Conservation (phyloP, 208 protist species). For the Trypanosoma brucei region DNA sequence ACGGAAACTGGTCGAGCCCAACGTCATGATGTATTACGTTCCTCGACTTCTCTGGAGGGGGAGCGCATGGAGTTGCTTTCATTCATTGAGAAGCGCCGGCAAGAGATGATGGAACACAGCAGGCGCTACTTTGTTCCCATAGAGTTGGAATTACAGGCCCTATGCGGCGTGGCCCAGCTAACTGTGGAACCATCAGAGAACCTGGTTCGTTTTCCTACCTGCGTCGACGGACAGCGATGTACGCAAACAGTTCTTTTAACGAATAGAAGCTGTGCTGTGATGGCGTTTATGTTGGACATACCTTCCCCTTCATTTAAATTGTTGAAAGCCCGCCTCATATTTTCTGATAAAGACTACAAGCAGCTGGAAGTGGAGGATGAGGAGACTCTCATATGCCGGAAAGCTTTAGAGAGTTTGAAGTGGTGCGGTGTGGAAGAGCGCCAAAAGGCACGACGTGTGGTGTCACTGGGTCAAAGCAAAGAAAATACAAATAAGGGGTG, state of each 20-base stretch:
- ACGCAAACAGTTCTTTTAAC: slow-evolving; percentile 66
- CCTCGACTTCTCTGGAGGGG: background rate
- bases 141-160: slow-evolving; percentile 73
- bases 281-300: slow-evolving; percentile 60
- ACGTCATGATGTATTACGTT: background rate
- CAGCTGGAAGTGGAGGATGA: slow-evolving; percentile 36
- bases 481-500: background rate
- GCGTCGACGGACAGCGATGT: slow-evolving; percentile 27
- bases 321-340: slow-evolving; percentile 22
- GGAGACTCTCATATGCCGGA: slow-evolving; percentile 11
- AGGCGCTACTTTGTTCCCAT: slow-evolving; percentile 66
- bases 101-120: slow-evolving; percentile 41
- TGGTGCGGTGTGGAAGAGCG: slow-evolving; percentile 23
- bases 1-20: background rate
- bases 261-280: slow-evolving; percentile 67
- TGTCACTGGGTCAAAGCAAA: slow-evolving; percentile 10
- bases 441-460: slow-evolving; percentile 19
- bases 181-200: slow-evolving; percentile 63
- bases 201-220: slow-evolving; percentile 43
- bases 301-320: slow-evolving; percentile 24
- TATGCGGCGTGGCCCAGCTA: slow-evolving; percentile 63
- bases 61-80: slow-evolving; percentile 58
- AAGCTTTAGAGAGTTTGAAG: slow-evolving; percentile 21
- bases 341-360: slow-evolving; percentile 32
- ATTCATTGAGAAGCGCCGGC: slow-evolving; percentile 50